Base-by-base conservation (phyloP, 495 filamentous ascomycete species). In the Glonium stellatum region DNA sequence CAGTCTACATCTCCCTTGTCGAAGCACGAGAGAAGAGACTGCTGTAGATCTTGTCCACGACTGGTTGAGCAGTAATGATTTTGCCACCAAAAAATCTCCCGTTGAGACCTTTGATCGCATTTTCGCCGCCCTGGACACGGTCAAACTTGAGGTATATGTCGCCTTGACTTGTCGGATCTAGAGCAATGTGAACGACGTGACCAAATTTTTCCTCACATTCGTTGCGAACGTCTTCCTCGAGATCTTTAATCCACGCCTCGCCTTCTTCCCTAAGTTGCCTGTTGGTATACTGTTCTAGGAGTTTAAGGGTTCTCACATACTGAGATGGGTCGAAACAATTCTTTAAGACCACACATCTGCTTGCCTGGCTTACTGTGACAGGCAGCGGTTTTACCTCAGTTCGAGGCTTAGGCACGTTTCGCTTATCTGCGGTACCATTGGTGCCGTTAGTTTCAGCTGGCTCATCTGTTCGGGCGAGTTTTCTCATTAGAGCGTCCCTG, bases 121-220 rank as follows among this genome's bases (percentile, higher is more conserved):
- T 97, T 71, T 96, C 88, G 68, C 92, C 95, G 57, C 92, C 93
- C 67, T 89, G 82, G 58, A 97, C 89, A 61, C 89, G 86, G 76
- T 96, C 89, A 72, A 97, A 99, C 74, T 97, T 97, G 70, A 97
- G 83, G 74, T 96, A 99, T 69, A 99, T 92, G 69, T 97, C 95
- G 75, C 95, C 95, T 71, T 88, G 82, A 8, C 54, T 90, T 73
- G 93, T 96, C 63, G 89, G 82, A 81, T 97, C 92, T 78, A 97
- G 78, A 70, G 89, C 80, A 76, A 97, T 96, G 84, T 99, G 95
- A 77, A 97, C 90, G 71, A 99, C 91, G 71, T 91, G 88, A 70
- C 95, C 95, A 80, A 97, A 99, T 79, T 93, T 95, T 63, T 85
- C 80, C 76, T 95, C 89, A 72, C 93, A 96, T 79, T 99, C 95